Percentiles rank a stretch among this genome's conserved stretches.
Evolutionary conservation across 2,329 filamentous ascomycete genomes (phyloP).

Genomic region (Colletotrichum neosansevieriae): DNA sequence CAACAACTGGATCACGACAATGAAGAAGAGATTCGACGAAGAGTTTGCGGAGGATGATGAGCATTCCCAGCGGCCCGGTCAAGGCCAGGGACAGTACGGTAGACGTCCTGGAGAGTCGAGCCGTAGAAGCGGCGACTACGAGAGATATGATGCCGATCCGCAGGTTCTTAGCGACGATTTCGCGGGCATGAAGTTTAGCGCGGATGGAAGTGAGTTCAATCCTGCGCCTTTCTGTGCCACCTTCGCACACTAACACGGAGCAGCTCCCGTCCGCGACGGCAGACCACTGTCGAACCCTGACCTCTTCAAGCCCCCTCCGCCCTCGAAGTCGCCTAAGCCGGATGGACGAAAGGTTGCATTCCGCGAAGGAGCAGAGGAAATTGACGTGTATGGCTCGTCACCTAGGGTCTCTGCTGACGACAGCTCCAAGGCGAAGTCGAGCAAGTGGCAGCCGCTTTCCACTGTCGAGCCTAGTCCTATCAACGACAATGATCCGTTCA

Average conservation of each 20-base stretch:
- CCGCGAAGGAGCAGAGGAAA: constrained; percentile 79
- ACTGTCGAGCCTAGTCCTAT: constrained; percentile 74
- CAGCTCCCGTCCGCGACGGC: constrained; percentile 64
- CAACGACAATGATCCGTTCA: constrained; percentile 92
- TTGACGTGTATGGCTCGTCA: constrained; percentile 78
- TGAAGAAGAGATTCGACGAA: constrained; percentile 95
- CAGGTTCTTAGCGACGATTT: constrained; percentile 93
- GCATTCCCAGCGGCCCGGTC: constrained; percentile 53
- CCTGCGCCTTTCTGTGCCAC: constrained; percentile 36
- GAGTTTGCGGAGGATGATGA: constrained; percentile 81
- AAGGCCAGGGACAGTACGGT: constrained; percentile 40
- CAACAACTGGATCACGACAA: constrained; percentile 89
- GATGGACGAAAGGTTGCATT: constrained; percentile 68
- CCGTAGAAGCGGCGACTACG: constrained; percentile 85
- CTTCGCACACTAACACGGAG: constrained; percentile 41
- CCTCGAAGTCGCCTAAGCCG: constrained; percentile 64
- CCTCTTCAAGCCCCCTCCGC: constrained; percentile 78
- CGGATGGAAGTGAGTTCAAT: constrained; percentile 69
- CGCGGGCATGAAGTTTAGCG: constrained; percentile 73
- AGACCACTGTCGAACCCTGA: constrained; percentile 81
- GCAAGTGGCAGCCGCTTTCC: constrained; percentile 97
- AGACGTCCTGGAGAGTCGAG: constrained; percentile 71
- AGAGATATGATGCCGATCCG: constrained; percentile 94
- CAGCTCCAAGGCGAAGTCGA: constrained; percentile 71
- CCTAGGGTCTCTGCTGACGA: constrained; percentile 68